A percentile compares a stretch with the other conserved stretches of the same genome.
These are phyloP conservation scores for Stachybotrys elegans DNA, from an alignment of 2,329 filamentous ascomycete species.

Conservation along the genomic window DNA sequence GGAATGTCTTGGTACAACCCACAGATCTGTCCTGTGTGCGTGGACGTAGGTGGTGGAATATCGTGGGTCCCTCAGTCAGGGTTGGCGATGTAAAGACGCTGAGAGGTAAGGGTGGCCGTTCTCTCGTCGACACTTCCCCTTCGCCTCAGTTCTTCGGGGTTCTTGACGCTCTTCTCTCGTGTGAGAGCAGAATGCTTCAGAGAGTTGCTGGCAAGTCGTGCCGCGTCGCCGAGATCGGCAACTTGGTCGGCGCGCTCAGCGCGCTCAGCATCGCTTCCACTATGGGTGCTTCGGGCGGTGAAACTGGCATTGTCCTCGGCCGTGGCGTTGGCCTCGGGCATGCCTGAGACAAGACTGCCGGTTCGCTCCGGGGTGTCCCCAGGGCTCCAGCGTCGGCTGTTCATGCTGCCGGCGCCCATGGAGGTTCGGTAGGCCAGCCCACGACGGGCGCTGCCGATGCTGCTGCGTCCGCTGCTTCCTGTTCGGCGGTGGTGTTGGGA, in stretches of 20 bases:
- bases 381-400: conserved; percentile 44
- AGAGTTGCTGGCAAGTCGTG: conserved; percentile 54
- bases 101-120: conserved; percentile 68
- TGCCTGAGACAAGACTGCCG: conserved; percentile 45
- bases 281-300: conserved; percentile 45
- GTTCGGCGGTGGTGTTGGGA: conserved; percentile 61
- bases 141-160: conserved; percentile 65
- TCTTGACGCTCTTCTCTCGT: conserved; percentile 62
- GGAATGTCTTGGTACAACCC: neutral
- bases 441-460: conserved; percentile 49
- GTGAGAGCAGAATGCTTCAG: conserved; percentile 52
- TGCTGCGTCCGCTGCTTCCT: conserved; percentile 72
- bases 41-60: neutral
- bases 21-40: neutral
- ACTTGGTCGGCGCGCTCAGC: conserved; percentile 50
- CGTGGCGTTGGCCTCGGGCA: conserved; percentile 21
- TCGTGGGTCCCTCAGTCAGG: conserved; percentile 62
- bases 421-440: conserved; percentile 46
- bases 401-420: conserved; percentile 35
- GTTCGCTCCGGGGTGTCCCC: conserved; percentile 51
- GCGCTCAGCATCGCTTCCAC: conserved; percentile 54
- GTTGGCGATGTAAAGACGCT: conserved; percentile 79
- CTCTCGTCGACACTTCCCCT: conserved; percentile 81
- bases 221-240: conserved; percentile 45
- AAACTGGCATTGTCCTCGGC: conserved; percentile 40